A percentile compares a stretch with the other conserved stretches of the same genome.
phyloP scores from a whole-genome alignment of 257 asterid species.

The Avicennia marina region DNA sequence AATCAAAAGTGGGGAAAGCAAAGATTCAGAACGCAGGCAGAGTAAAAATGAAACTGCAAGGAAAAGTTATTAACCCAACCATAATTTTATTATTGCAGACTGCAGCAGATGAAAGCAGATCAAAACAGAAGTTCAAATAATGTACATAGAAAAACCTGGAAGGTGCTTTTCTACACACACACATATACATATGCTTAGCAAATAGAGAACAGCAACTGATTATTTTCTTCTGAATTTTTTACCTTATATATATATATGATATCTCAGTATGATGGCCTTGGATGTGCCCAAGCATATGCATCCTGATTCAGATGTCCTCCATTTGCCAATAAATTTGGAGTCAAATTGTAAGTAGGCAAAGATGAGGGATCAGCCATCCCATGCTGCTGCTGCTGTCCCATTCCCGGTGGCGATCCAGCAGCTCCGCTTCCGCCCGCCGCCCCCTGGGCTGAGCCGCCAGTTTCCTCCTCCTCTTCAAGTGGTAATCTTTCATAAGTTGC shows the following conservation, averaged over 20 bases:
- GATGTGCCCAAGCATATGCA: conserved; percentile 42
- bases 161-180: conserved; percentile 10
- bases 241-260: no score
- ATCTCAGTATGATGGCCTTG: conserved; percentile 37
- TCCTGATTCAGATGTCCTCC: conserved; percentile 39
- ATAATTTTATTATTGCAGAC: conserved; percentile 16
- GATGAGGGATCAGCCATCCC: conserved; percentile 32
- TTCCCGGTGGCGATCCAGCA: conserved; percentile 23
- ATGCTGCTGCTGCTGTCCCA: conserved; percentile 27
- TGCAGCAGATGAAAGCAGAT: neutral
- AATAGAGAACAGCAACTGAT: no score
- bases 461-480: conserved; percentile 36
- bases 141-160: conserved; percentile 18
- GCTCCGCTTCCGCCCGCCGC: conserved; percentile 12
- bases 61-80: conserved; percentile 14
- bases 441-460: conserved; percentile 21
- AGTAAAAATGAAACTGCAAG: neutral
- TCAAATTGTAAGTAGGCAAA: conserved; percentile 32
- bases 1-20: neutral
- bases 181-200: conserved; percentile 15
- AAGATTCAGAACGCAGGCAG: neutral
- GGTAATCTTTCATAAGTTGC: conserved; percentile 43
- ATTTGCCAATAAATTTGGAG: conserved; percentile 38
- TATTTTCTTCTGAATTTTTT: no score
- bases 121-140: neutral